A percentile compares a stretch with the other conserved stretches of the same genome.
Evolutionary conservation across 345 rosid species (phyloP).

Genomic region (Populus davidiana): DNA sequence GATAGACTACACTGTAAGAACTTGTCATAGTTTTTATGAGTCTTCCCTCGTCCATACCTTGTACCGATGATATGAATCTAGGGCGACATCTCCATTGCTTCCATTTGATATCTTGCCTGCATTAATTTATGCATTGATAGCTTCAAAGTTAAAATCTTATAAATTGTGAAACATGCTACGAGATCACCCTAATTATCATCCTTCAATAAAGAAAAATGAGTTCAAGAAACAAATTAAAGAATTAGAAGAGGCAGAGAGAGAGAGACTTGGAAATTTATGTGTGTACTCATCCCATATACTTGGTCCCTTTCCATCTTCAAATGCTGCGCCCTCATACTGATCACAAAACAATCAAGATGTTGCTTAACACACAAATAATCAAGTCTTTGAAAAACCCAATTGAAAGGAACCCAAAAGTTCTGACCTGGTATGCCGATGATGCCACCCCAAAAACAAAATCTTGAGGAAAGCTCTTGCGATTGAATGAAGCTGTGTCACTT

Average conservation of each 20-base stretch:
- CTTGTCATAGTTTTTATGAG: too few relatives aligned
- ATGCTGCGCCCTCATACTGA: constrained; percentile 17
- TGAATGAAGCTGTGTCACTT: not conserved
- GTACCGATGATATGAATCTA: constrained; percentile 68
- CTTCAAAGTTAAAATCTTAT: not conserved
- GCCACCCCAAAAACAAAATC: constrained; percentile 3
- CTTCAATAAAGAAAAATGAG: too few relatives aligned
- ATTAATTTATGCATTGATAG: not conserved
- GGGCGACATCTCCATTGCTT: constrained; percentile 60
- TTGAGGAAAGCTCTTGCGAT: not conserved
- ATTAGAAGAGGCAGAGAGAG: not conserved
- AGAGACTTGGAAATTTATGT: constrained; percentile 4
- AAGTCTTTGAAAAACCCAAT: too few relatives aligned
- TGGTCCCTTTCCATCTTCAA: constrained; percentile 5
- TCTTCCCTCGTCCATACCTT: constrained; percentile 34
- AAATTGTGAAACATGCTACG: not conserved
- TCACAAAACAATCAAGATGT: not conserved
- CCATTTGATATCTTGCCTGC: constrained; percentile 36
- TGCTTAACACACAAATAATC: not conserved
- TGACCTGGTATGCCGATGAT: constrained; percentile 14
- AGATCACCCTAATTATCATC: too few relatives aligned
- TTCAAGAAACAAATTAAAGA: too few relatives aligned
- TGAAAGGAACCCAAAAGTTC: not conserved
- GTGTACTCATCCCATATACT: constrained; percentile 21
- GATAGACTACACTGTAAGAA: too few relatives aligned